phyloP scores from a whole-genome alignment of 2,329 filamentous ascomycete species.

The Cordyceps cateniannulata region DNA sequence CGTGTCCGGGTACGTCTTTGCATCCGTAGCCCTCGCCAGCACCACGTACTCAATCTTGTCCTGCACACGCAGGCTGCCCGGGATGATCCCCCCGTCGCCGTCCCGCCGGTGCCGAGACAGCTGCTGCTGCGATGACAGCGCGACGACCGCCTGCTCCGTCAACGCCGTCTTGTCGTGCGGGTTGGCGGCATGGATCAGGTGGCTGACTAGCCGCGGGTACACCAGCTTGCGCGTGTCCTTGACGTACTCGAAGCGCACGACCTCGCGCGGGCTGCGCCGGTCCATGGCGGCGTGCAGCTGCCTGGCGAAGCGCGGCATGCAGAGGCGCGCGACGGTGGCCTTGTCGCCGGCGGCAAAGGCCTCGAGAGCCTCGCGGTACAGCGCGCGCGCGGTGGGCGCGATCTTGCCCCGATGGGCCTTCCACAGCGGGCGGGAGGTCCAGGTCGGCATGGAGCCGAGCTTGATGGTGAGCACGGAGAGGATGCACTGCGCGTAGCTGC shows the following conservation, averaged over 20 bases:
- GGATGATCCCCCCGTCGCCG: constrained; percentile 30
- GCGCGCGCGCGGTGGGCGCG: constrained; percentile 46
- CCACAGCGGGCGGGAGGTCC: constrained; percentile 36
- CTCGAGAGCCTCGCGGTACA: constrained; percentile 56
- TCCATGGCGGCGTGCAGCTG: constrained; percentile 49
- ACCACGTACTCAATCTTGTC: constrained; percentile 60
- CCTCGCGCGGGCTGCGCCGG: constrained; percentile 38
- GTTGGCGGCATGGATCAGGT: constrained; percentile 44
- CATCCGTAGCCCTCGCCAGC: constrained; percentile 43
- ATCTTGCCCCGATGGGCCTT: constrained; percentile 36
- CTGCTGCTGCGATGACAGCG: constrained; percentile 50
- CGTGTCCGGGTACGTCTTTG: constrained; percentile 38
- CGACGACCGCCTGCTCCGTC: constrained; percentile 51
- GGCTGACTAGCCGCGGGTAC: constrained; percentile 47
- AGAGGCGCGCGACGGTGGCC: constrained; percentile 43
- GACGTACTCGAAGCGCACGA: constrained; percentile 48
- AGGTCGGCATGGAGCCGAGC: constrained; percentile 38
- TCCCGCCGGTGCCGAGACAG: constrained; percentile 34
- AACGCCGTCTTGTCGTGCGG: constrained; percentile 30
- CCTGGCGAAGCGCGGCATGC: constrained; percentile 44
- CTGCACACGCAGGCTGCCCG: constrained; percentile 43
- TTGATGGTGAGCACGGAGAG: constrained; percentile 32
- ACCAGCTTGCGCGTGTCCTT: constrained; percentile 36
- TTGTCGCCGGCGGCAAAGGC: constrained; percentile 55
- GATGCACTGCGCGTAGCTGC: constrained; percentile 29